phyloP scores from a whole-genome alignment of 2,329 filamentous ascomycete genomes.

The Colletotrichum trifolii region DNA sequence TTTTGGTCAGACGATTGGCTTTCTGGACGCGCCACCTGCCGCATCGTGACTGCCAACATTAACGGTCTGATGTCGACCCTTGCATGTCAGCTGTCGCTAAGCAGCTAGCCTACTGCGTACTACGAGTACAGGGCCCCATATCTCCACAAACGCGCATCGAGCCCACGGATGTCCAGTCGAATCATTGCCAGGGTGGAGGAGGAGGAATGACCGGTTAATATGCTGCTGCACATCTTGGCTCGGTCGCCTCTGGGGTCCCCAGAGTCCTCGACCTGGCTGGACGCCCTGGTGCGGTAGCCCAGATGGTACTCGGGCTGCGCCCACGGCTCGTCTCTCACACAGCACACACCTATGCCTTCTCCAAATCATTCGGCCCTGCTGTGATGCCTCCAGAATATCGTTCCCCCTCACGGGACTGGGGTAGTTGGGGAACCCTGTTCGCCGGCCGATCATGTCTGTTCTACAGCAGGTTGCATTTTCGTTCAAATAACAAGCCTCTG shows the following conservation, averaged over 20 bases:
- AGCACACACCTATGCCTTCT: conserved; percentile 6
- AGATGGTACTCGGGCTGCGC: conserved; percentile 16
- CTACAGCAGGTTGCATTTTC: neutral
- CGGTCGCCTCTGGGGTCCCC: conserved; percentile 20
- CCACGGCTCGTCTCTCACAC: conserved; percentile 1
- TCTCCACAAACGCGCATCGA: conserved; percentile 23
- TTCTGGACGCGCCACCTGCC: conserved; percentile 12
- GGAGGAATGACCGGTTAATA: conserved; percentile 34
- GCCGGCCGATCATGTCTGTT: neutral
- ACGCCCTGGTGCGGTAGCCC: conserved; percentile 18
- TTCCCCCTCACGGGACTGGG: conserved; percentile 33
- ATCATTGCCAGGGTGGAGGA: conserved; percentile 14
- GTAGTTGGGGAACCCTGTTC: conserved; percentile 29
- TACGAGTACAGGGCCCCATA: conserved; percentile 11
- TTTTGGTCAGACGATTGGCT: conserved; percentile 18
- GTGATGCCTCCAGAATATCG: conserved; percentile 8
- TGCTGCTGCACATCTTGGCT: conserved; percentile 15
- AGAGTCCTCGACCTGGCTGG: conserved; percentile 10
- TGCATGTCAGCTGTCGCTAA: conserved; percentile 30
- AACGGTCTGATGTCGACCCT: conserved; percentile 29
- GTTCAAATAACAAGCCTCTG: conserved; percentile 20
- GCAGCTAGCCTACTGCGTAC: conserved; percentile 8
- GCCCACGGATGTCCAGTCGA: conserved; percentile 15
- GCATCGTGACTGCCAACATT: conserved; percentile 21
- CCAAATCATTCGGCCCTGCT: conserved; percentile 21